Conservation (phyloP, 345 rosid species). For the Luvunga scandens region DNA sequence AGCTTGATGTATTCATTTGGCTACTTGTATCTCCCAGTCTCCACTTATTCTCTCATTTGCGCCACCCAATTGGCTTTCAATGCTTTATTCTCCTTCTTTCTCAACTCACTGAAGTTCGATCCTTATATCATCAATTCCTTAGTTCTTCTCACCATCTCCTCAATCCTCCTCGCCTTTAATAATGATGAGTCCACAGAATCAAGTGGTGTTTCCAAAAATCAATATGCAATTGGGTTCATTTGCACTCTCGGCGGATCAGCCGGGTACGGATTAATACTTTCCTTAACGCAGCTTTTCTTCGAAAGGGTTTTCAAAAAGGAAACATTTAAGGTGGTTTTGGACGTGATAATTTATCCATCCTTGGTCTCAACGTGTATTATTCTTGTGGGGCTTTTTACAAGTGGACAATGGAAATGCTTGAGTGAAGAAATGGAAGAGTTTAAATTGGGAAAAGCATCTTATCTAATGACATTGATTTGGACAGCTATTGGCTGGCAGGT, state of each 20-base stretch:
- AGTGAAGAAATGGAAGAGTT: constrained; percentile 34
- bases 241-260: constrained; percentile 30
- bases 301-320: constrained; percentile 17
- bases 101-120: constrained; percentile 43
- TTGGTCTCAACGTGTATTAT: constrained; percentile 19
- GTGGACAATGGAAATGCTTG: constrained; percentile 41
- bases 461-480: constrained; percentile 34
- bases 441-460: constrained; percentile 28
- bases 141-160: constrained; percentile 41
- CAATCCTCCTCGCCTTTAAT: constrained; percentile 38
- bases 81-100: constrained; percentile 43
- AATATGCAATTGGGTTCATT: constrained; percentile 37
- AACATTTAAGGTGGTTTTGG: constrained; percentile 28
- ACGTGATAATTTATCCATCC: constrained; percentile 31
- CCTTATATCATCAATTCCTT: constrained; percentile 35
- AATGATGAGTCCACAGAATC: constrained; percentile 14
- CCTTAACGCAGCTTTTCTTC: constrained; percentile 16
- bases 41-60: constrained; percentile 39
- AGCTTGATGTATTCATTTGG: constrained; percentile 40
- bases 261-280: constrained; percentile 18
- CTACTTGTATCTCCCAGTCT: constrained; percentile 43
- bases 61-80: constrained; percentile 48
- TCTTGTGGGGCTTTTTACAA: constrained; percentile 35
- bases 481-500: constrained; percentile 34
- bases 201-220: constrained; percentile 2